phyloP scores from a whole-genome alignment of 768 basidiomycete genomes.

The Gelatoporia subvermispora region DNA sequence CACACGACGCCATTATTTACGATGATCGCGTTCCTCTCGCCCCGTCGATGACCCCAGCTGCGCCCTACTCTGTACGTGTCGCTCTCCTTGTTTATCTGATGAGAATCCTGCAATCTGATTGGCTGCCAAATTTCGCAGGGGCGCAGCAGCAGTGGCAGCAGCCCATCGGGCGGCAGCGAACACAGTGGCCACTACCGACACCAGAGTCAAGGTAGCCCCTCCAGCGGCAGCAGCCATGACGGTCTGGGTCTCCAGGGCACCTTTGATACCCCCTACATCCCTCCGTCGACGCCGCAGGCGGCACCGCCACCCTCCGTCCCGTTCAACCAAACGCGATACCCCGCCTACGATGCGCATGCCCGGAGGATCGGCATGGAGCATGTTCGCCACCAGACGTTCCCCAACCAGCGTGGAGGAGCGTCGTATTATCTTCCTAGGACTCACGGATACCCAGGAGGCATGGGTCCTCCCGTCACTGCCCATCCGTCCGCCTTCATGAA shows the following conservation, averaged over 20 bases:
- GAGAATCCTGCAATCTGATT: slow-evolving; percentile 7
- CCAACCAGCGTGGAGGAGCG: slow-evolving; percentile 2
- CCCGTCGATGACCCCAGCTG: slow-evolving; percentile 7
- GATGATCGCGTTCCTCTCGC: slow-evolving; percentile 3
- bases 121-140: slow-evolving; percentile 1
- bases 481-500: slow-evolving; percentile 2
- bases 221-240: slow-evolving; percentile 8
- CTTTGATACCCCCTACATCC: slow-evolving; percentile 3
- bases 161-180: slow-evolving; percentile 12
- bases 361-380: slow-evolving; percentile 15
- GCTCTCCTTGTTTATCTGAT: slow-evolving; percentile 11
- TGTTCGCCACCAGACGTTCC: slow-evolving; percentile 9
- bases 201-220: slow-evolving; percentile 9
- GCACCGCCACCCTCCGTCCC: neutral
- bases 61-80: slow-evolving; percentile 6
- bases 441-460: slow-evolving; percentile 7
- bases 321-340: slow-evolving; percentile 13
- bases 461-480: neutral
- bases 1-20: neutral
- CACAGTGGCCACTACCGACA: slow-evolving; percentile 7
- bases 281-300: slow-evolving; percentile 7
- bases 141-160: slow-evolving; percentile 10
- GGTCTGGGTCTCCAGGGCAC: neutral
- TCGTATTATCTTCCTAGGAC: slow-evolving; percentile 15
- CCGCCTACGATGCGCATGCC: slow-evolving; percentile 13